Conservation (phyloP, 75 land plant species). For the Pinus taeda region DNA sequence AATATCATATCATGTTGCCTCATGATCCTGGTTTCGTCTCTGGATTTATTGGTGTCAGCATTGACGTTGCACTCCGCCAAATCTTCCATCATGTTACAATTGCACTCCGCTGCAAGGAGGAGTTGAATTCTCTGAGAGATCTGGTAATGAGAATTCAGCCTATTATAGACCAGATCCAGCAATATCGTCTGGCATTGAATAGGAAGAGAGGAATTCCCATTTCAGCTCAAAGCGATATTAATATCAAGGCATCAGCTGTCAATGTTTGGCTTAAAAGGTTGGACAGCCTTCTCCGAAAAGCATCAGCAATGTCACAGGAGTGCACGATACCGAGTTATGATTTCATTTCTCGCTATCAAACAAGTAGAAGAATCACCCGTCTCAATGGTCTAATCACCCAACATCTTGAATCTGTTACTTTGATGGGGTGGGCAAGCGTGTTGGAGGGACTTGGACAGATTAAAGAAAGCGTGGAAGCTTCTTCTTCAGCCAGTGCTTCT, state of each 20-base stretch:
- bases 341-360: background rate
- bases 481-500: no score
- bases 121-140: background rate
- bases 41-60: background rate
- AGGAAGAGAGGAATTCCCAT: background rate
- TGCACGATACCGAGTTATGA: background rate
- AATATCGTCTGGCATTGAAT: background rate
- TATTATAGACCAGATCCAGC: background rate
- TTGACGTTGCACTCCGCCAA: background rate
- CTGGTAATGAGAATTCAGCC: background rate
- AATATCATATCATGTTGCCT: no score
- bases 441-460: background rate
- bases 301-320: background rate
- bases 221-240: no score
- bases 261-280: background rate
- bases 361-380: background rate
- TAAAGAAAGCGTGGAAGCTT: background rate
- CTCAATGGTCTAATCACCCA: background rate
- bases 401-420: background rate
- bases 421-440: background rate
- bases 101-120: background rate
- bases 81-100: background rate
- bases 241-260: background rate
- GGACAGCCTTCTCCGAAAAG: background rate
- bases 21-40: background rate